These are phyloP conservation scores for Leptographium lundbergii DNA, from an alignment of 2,329 filamentous ascomycete genomes.

Conservation along the genomic window DNA sequence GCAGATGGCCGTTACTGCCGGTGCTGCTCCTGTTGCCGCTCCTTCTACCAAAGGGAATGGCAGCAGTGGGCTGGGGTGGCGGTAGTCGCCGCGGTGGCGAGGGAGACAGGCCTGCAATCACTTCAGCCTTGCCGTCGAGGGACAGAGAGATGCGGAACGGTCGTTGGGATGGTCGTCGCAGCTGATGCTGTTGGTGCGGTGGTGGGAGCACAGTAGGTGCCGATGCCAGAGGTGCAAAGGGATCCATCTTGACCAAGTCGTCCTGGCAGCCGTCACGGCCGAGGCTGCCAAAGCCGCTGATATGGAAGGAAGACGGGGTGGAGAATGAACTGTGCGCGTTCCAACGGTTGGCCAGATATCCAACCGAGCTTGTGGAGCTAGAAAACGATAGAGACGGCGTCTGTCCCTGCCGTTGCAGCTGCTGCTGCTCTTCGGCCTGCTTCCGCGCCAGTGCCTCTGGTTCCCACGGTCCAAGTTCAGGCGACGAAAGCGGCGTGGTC, in stretches of 20 bases:
- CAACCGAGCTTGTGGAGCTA: constrained; percentile 15
- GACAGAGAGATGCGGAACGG: constrained; percentile 68
- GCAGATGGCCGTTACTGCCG: constrained; percentile 23
- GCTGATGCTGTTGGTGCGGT: constrained; percentile 9
- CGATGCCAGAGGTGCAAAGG: constrained; percentile 30
- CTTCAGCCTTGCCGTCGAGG: constrained; percentile 79
- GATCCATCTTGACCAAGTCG: constrained; percentile 33
- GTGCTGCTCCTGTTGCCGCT: background rate
- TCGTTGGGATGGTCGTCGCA: constrained; percentile 19
- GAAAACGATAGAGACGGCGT: constrained; percentile 9
- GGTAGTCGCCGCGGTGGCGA: constrained; percentile 55
- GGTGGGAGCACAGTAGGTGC: constrained; percentile 17
- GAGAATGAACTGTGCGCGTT: constrained; percentile 39
- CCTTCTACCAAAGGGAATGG: background rate
- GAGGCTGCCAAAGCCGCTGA: constrained; percentile 6
- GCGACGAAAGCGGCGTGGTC: constrained; percentile 13
- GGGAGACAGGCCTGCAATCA: constrained; percentile 55
- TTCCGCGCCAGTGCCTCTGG: constrained; percentile 9
- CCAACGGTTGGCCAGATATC: constrained; percentile 45
- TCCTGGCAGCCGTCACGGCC: constrained; percentile 14
- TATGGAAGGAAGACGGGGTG: constrained; percentile 29
- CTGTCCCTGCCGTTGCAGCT: background rate
- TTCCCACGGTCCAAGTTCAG: constrained; percentile 13
- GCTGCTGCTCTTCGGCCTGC: constrained; percentile 5
- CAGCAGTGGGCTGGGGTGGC: constrained; percentile 21